Conservation (phyloP, 108 stramenopile genomes). For the Cyclostephanos tholiformis region DNA sequence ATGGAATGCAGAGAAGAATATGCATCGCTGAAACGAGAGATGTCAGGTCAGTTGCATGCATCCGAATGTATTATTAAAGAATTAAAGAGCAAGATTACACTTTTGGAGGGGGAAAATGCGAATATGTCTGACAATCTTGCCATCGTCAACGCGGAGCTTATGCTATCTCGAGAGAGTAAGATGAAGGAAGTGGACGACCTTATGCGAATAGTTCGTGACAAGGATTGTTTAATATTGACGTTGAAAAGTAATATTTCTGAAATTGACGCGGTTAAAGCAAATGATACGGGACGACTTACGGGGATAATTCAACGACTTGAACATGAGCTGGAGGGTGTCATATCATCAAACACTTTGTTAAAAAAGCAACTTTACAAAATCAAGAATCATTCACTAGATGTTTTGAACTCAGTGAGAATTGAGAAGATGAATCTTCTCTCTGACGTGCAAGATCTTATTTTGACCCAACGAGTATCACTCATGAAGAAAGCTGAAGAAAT, state of each 20-base stretch:
- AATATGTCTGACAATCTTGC: conserved; percentile 15
- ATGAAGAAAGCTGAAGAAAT: conserved; percentile 22
- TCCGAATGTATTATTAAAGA: conserved; percentile 14
- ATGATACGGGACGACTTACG: conserved; percentile 18
- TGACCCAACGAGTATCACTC: conserved; percentile 19
- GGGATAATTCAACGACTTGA: conserved; percentile 17
- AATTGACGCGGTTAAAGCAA: conserved; percentile 1
- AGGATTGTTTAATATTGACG: conserved; percentile 19
- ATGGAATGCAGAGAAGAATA: conserved; percentile 10
- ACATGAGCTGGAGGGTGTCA: conserved; percentile 8
- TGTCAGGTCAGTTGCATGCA: neutral
- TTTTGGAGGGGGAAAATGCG: conserved; percentile 22
- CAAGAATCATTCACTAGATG: conserved; percentile 13
- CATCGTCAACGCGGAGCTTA: conserved; percentile 12
- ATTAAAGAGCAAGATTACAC: conserved; percentile 10
- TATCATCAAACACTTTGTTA: neutral
- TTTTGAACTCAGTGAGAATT: conserved; percentile 15
- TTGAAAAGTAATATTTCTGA: neutral
- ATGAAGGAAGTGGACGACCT: conserved; percentile 32
- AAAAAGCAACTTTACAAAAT: conserved; percentile 16
- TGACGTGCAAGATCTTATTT: conserved; percentile 20
- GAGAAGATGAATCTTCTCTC: conserved; percentile 30
- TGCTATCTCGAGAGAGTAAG: conserved; percentile 11
- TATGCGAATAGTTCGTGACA: conserved; percentile 16
- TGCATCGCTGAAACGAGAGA: conserved; percentile 19